Evolutionary conservation across 2,329 filamentous ascomycete genomes (phyloP).

Genomic region (Emmonsiellopsis sp.): DNA sequence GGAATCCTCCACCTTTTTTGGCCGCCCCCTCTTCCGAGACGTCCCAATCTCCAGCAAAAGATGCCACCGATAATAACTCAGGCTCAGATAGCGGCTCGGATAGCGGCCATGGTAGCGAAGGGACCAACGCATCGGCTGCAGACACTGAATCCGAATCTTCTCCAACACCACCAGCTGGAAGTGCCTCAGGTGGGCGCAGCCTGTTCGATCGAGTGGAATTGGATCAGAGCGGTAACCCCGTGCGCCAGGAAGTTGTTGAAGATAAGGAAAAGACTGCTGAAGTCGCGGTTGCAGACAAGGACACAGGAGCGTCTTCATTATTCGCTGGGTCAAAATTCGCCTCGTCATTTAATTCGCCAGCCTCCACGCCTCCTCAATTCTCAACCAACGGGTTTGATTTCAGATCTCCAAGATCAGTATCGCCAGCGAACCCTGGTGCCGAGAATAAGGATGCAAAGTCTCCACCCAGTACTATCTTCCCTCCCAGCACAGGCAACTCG

Average conservation of each 20-base stretch:
- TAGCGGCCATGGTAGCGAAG: conserved; percentile 18
- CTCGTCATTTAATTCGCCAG: conserved; percentile 18
- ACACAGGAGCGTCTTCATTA: conserved; percentile 13
- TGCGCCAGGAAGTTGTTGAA: conserved; percentile 12
- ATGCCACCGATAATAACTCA: not conserved
- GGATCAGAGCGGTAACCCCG: conserved; percentile 17
- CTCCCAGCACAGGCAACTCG: conserved; percentile 2
- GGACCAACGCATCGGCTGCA: conserved; percentile 9
- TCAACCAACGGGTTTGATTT: conserved; percentile 10
- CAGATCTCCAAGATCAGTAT: conserved; percentile 11
- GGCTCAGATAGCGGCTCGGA: conserved; percentile 4
- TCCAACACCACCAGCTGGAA: conserved; percentile 7
- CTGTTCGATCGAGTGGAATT: conserved; percentile 27
- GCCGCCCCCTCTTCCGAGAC: not conserved
- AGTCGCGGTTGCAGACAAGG: conserved; percentile 6
- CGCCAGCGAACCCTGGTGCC: conserved; percentile 7
- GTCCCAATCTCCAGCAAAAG: not conserved
- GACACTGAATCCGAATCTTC: conserved; percentile 9
- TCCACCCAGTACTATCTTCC: conserved; percentile 12
- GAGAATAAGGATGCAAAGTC: not conserved
- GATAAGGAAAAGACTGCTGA: conserved; percentile 1
- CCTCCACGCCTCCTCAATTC: conserved; percentile 16
- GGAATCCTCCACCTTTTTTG: not conserved
- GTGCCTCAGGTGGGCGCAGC: conserved; percentile 20
- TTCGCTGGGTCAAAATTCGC: conserved; percentile 18